Evolutionary conservation across 2,329 filamentous ascomycete species (phyloP).

Genomic region (Orbilia ellipsospora): DNA sequence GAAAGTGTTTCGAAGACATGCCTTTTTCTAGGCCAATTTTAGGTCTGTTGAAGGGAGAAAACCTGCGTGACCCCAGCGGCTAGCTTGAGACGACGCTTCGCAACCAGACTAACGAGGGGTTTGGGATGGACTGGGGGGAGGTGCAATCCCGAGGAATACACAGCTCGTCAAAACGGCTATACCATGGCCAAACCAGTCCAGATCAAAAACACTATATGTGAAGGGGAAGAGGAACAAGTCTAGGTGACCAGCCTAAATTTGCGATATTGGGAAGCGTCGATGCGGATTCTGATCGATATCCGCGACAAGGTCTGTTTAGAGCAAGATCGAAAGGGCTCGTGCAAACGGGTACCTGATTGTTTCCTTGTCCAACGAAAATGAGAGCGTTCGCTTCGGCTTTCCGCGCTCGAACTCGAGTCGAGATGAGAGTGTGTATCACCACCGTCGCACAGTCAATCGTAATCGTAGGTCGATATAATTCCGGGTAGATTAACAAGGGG

Average conservation of each 20-base stretch:
- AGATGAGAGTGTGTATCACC: conserved; percentile 32
- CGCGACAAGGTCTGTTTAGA: conserved; percentile 30
- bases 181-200: conserved; percentile 4
- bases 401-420: conserved; percentile 22
- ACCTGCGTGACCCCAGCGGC: conserved; percentile 37
- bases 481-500: conserved; percentile 20
- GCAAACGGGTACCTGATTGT: conserved; percentile 51
- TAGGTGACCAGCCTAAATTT: conserved; percentile 40
- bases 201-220: conserved; percentile 12
- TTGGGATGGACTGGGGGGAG: not conserved
- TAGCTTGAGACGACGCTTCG: conserved; percentile 25
- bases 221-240: conserved; percentile 17
- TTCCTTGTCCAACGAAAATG: conserved; percentile 22
- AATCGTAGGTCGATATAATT: conserved; percentile 13
- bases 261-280: conserved; percentile 28
- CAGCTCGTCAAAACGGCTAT: conserved; percentile 34
- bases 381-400: conserved; percentile 26
- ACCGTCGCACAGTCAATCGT: conserved; percentile 41
- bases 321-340: conserved; percentile 28
- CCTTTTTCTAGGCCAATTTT: conserved; percentile 35
- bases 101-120: conserved; percentile 32
- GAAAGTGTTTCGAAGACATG: conserved; percentile 49
- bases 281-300: conserved; percentile 12
- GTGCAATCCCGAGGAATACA: conserved; percentile 20
- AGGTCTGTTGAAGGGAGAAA: conserved; percentile 26